Evolutionary conservation across 306 rosid genomes (phyloP), one percentile per base, ranked within the genome.

Genomic region (Hippophae rhamnoides): DNA sequence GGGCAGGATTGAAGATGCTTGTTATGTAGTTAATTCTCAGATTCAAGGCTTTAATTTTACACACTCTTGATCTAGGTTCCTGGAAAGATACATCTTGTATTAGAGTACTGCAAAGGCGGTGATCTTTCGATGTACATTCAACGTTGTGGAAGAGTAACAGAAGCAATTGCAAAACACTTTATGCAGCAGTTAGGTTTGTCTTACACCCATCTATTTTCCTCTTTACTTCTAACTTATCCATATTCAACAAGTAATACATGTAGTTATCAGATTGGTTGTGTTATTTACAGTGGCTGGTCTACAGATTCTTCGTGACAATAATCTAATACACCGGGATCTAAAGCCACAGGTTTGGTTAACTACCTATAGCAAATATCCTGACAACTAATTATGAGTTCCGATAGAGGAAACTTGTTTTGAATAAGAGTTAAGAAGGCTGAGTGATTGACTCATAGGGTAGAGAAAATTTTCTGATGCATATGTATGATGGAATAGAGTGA

Each of bases 21-120:
- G 38, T 31, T 31, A 31, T 31, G 23, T 18, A 18, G 23, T 18
- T 18, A 18, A 31, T 31, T 31, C 38, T 31, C 41, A 7, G 11
- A 7, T 60, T 52, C 50, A 54, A 10, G 44, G 23, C 26, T 12
- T 60, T 54, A 54, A 49, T 57, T 45, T 47, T 59, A 61, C 13
- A 64, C 56, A 69, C 62, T 25, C 59, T 52, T 80, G 43, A 71
- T 76, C 52, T 78, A 93, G 99, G 94, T 65, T 55, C 90, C 99
- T 64, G 99, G 94, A 41, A 93, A 89, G 85, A 85, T 93, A 75
- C 82, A 88, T 81, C 95, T 93, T 59, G 99, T 93, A 52, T 62
- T 93, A 66, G 99, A 93, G 72, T 93, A 84, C 72, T 93, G 99
- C 74, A 89, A 56, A 80, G 99, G 97, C 60, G 99, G 99, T 43